Conservation (phyloP, 441 rosid species). For the Croton laevigatus region DNA sequence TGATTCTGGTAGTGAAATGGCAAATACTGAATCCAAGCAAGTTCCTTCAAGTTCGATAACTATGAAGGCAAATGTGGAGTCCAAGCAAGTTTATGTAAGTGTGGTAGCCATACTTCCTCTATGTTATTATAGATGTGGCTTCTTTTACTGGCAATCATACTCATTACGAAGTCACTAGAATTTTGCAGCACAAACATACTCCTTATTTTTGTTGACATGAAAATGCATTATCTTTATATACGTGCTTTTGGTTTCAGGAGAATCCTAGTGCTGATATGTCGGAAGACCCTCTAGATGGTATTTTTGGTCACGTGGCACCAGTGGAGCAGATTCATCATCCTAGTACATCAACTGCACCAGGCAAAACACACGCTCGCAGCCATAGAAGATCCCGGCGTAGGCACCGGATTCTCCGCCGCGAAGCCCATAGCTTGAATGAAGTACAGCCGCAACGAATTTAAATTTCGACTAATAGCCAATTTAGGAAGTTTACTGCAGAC, state of each 20-base stretch:
- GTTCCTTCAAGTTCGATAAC: constrained; percentile 33
- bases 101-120: background rate
- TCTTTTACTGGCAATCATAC: background rate
- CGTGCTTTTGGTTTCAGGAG: constrained; percentile 33
- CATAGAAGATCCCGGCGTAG: constrained; percentile 47
- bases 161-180: background rate
- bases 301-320: constrained; percentile 40
- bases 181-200: background rate
- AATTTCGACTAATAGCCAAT: background rate
- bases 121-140: background rate
- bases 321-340: constrained; percentile 40
- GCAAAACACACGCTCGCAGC: constrained; percentile 25
- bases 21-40: constrained; percentile 25
- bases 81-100: constrained; percentile 41
- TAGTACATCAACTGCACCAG: constrained; percentile 22
- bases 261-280: constrained; percentile 27
- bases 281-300: constrained; percentile 54
- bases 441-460: constrained; percentile 7
- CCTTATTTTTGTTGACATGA: background rate
- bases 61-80: constrained; percentile 11
- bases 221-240: constrained; percentile 5
- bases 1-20: constrained; percentile 23
- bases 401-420: constrained; percentile 36
- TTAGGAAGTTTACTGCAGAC: background rate
- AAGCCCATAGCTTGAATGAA: constrained; percentile 21